Base-by-base conservation (phyloP, 108 stramenopile genomes). In the Pinguiococcus pyrenoidosus region DNA sequence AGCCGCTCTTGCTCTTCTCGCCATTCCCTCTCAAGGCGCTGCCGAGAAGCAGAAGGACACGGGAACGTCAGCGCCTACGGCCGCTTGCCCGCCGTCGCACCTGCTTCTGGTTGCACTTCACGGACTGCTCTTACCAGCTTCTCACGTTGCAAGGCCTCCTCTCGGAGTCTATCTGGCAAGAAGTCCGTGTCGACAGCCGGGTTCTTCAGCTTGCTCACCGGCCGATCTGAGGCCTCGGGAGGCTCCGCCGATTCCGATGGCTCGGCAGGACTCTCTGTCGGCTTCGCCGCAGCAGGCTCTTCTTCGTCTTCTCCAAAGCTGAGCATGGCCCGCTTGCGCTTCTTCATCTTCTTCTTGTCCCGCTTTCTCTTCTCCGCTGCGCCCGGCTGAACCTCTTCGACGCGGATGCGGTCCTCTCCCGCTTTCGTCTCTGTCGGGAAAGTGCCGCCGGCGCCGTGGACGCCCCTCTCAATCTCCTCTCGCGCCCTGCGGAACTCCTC, bases 101-200 rank as follows among this genome's bases (percentile, higher is more conserved):
- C n/a, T n/a, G n/a, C n/a, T n/a, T n/a, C n/a, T n/a, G n/a, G n/a
- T n/a, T n/a, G n/a, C n/a, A n/a, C n/a, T n/a, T n/a, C n/a, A n/a
- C n/a, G n/a, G n/a, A n/a, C n/a, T n/a, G n/a, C n/a, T n/a, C n/a
- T n/a, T n/a, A n/a, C 75, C 33, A 89, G 49, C 39, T 69, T 60
- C 52, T 79, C 69, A 50, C 75, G 57, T 56, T 84, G 70, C 18
- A 51, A 43, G 33, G 46, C 42, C 29, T 54, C n/a, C 55, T 54
- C 42, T 96, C 89, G 9, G 85, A 66, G 26, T 85, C 67, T 37
- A 68, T 93, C 91, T 1, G 91, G 88, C 28, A 96, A 52, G 41
- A 92, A 93, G 9, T 77, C 73, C 1, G 94, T 93, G 30, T 93
- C 85, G 3, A 89, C 87, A 5, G 71, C 66, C 13, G 93, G 93